Base-by-base conservation (phyloP, 1,284 basidiomycete genomes). In the Cutaneotrichosporon cyanovorans region DNA sequence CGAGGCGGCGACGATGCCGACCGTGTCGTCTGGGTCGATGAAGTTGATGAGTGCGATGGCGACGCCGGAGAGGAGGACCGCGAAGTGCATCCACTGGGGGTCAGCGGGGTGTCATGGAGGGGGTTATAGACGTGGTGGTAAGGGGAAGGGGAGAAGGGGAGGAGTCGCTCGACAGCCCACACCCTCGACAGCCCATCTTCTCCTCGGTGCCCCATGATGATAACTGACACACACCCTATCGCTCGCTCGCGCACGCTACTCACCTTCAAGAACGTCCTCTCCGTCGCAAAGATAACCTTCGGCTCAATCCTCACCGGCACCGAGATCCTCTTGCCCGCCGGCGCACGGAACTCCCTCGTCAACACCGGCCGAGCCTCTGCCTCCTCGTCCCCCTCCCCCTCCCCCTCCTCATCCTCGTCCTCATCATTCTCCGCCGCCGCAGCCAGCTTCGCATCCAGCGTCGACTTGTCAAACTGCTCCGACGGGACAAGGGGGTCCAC, bases 241-340 rank as follows among this genome's bases (percentile, higher is more conserved):
- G n/a, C n/a, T n/a, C n/a, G n/a, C n/a, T n/a, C n/a, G n/a, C n/a
- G 8, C 12, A 7, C 25, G 7, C 25, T 4, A 40, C 38, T 40
- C n/a, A 63, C 63, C 55, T 84, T 87, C 41, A 71, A 54, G 61
- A 73, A 73, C 2, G 71, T 73, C 31, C 71, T 57, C 83, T 91
- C 93, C 38, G 87, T 87, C 3, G 93, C 93, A 68, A 97, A 98
- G 66, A 95, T 95, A 36, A 72, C 68, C 74, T 98, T 98, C 31
- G 93, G 93, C 73, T 98, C 93, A 47, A 98, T 80, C 42, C 93
- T 81, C 28, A 98, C 84, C 30, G 93, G 92, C 1, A 98, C 80
- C 1, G 89, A 81, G 50, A 98, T 91, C 56, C 81, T 80, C 75
- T 96, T 97, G 16, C 93, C 93, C 37, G 79, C 74, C 2, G 86